Conservation (phyloP, 2,329 filamentous ascomycete genomes). For the Xylogone sp. region DNA sequence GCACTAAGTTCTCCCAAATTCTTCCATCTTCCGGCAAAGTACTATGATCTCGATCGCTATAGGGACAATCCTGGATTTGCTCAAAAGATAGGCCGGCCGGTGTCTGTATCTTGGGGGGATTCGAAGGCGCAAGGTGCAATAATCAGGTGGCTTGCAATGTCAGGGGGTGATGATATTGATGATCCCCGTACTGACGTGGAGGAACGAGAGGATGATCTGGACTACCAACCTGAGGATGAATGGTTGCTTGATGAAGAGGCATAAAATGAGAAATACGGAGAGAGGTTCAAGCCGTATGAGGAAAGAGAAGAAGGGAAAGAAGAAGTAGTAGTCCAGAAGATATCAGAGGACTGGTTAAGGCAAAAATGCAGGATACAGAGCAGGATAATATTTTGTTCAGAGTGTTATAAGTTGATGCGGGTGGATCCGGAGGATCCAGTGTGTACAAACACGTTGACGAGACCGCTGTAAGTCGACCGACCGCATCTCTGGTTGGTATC, state of each 20-base stretch:
- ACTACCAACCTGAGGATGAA: no score
- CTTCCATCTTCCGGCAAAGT: background rate
- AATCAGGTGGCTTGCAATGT: background rate
- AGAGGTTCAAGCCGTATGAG: background rate
- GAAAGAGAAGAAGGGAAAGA: background rate
- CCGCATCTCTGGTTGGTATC: no score
- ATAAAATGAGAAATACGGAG: background rate
- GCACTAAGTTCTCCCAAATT: background rate
- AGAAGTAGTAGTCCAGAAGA: background rate
- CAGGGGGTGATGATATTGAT: background rate
- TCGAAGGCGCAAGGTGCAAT: constrained; percentile 1
- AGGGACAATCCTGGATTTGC: background rate
- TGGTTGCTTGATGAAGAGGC: no score
- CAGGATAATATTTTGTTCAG: background rate
- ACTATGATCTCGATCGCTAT: constrained; percentile 1
- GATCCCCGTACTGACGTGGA: background rate
- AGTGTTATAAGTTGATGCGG: constrained; percentile 1
- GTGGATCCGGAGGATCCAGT: background rate
- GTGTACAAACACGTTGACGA: constrained; percentile 1
- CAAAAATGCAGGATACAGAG: background rate
- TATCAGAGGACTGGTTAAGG: background rate
- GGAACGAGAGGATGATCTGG: background rate
- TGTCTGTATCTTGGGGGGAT: background rate
- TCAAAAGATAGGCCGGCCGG: background rate
- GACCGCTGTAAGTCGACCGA: background rate